These are phyloP conservation scores for Arxiozyma bovina DNA, from an alignment of 1,139 yeast genomes.

Conservation along the genomic window DNA sequence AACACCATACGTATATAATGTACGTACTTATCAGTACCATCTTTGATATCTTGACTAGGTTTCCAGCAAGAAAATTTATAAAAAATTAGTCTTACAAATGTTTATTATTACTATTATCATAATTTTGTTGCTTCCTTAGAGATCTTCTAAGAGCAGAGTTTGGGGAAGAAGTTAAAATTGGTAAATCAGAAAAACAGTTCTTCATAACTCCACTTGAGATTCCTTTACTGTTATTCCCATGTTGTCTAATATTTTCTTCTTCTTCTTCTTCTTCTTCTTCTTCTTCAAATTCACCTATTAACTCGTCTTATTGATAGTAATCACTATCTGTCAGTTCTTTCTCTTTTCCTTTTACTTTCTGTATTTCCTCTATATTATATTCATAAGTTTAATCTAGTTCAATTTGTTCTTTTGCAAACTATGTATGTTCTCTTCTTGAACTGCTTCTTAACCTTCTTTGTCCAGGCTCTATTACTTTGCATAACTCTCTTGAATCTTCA, in stretches of 20 bases:
- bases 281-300: conserved; percentile 1
- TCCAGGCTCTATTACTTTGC: conserved; percentile 8
- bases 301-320: neutral
- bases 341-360: neutral
- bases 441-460: neutral
- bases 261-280: conserved; percentile 2
- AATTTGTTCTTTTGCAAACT: neutral
- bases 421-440: neutral
- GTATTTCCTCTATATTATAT: neutral
- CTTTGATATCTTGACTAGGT: too few species aligned
- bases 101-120: too few species aligned
- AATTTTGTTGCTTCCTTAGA: neutral
- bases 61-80: neutral
- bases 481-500: conserved; percentile 16
- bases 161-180: neutral
- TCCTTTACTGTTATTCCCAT: neutral
- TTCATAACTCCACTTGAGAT: neutral
- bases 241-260: neutral
- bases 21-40: too few species aligned
- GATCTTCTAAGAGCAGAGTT: neutral
- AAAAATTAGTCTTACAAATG: neutral
- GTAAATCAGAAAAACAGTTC: too few species aligned
- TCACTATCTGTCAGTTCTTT: neutral
- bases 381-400: neutral
- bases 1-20: too few species aligned